Base-by-base conservation (phyloP, 257 asterid genomes). In the Solanum sitiens region DNA sequence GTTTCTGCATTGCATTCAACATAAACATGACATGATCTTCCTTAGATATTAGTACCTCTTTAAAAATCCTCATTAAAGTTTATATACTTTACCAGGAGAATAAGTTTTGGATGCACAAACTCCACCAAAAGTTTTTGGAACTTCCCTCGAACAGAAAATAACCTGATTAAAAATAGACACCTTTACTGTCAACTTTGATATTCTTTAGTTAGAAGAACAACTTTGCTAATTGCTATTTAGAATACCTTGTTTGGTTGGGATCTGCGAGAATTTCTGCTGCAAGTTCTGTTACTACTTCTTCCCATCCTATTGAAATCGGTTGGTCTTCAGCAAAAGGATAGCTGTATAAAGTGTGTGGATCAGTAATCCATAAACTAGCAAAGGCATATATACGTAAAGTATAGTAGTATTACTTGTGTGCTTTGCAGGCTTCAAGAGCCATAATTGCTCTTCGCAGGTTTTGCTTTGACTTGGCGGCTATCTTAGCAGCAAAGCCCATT, bases 401-500 rank as follows among this genome's bases (percentile, higher is more conserved):
- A 32, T 0, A 77, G 73, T 6, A 30, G 70, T 65, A 89, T 90
- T 91, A 95, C 98, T 93, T 95, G 93, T 95, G 97, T 25, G 94
- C 94, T 91, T 93, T 96, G 94, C 98, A 96, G 88, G 98, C 98
- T 92, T 96, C 98, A 84, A 96, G 98, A 70, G 98, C 96, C 98
- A 96, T 94, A 70, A 96, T 93, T 86, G 98, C 98, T 89, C 94
- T 93, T 89, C 98, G 92, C 76, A 96, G 86, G 86, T 94, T 95
- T 86, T 93, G 98, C 91, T 92, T 95, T 39, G 98, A 93, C 91
- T 94, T 95, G 90, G 91, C 90, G 16, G 98, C 98, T 74, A 95
- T 92, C 86, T 95, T 92, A 77, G 96, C 94, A 12, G 98, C 98
- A 89, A 95, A 95, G 71, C 89, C 93, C 93, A 88, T 92, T 30